Base-by-base conservation (phyloP, 2,329 filamentous ascomycete species). In the Colletotrichum tropicicola region DNA sequence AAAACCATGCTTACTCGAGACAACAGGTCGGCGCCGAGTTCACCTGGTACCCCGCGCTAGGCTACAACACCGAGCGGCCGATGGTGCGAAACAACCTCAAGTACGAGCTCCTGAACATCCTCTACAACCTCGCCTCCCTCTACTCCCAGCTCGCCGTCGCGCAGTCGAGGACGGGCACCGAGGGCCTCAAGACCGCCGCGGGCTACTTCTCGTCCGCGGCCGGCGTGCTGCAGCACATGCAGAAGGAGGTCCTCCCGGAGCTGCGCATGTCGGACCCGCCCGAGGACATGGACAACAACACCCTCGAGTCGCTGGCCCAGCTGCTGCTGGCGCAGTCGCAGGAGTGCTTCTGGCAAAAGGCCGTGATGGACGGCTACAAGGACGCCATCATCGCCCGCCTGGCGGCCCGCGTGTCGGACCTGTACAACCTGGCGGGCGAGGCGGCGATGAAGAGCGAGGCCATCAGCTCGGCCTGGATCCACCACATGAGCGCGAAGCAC, bases 301-400 rank as follows among this genome's bases (percentile, higher is more conserved):
- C 94, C 0, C 83, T 99, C 49, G 92, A 95, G 71, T 93, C 92
- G 55, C 80, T 98, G 47, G 88, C 92, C 70, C 88, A 95, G 75
- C 84, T 99, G 28, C 89, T 97, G 75, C 85, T 99, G 9, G 95
- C 94, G 1, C 94, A 99, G 75, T 94, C 92, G 27, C 96, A 99
- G 74, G 96, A 99, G 79, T 98, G 94, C 75, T 98, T 96, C 78
- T 99, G 96, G 96, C 92, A 96, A 71, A 98, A 97, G 76, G 95
- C 96, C 1, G 94, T 97, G 63, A 94, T 97, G 82, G 95, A 98
- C 74, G 90, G 91, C 23, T 89, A 97, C 79, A 98, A 97, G 76
- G 96, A 99, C 75, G 92, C 89, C 2, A 93, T 91, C 0, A 97
- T 99, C 67, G 92, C 96, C 3, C 96, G 97, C 75, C 84, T 99